phyloP scores from a whole-genome alignment of 2,329 filamentous ascomycete genomes.

The Stagonosporopsis vannaccii region DNA sequence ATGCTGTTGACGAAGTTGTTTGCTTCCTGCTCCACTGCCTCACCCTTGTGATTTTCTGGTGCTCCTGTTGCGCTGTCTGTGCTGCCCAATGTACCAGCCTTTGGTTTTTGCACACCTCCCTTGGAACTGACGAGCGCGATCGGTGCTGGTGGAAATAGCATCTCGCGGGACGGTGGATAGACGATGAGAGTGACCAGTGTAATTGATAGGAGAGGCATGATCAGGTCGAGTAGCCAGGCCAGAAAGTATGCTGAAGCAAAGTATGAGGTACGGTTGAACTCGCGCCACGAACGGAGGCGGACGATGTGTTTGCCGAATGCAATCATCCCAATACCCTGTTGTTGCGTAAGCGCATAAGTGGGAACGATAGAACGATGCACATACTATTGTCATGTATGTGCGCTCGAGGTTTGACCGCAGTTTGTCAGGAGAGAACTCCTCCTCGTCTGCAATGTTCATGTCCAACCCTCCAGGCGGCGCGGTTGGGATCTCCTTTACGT shows the following conservation, averaged over 20 bases:
- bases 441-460: constrained; percentile 80
- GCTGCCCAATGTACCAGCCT: constrained; percentile 76
- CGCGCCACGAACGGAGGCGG: constrained; percentile 80
- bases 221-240: constrained; percentile 77
- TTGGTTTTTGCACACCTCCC: constrained; percentile 79
- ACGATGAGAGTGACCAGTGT: constrained; percentile 71
- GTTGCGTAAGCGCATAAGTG: constrained; percentile 11
- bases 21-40: constrained; percentile 83
- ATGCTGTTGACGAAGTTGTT: constrained; percentile 80
- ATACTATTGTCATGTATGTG: constrained; percentile 77
- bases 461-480: constrained; percentile 73
- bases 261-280: constrained; percentile 69
- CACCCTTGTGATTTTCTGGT: constrained; percentile 81
- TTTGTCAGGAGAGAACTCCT: constrained; percentile 86
- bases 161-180: constrained; percentile 66
- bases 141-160: constrained; percentile 80
- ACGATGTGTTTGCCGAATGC: constrained; percentile 75
- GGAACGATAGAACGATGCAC: background rate
- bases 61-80: constrained; percentile 81
- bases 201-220: constrained; percentile 67
- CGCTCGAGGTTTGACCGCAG: constrained; percentile 78
- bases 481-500: constrained; percentile 71
- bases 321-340: constrained; percentile 66
- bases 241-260: constrained; percentile 69
- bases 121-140: constrained; percentile 73